phyloP scores from a whole-genome alignment of 2,329 filamentous ascomycete genomes.

The Cordyceps fumosorosea region DNA sequence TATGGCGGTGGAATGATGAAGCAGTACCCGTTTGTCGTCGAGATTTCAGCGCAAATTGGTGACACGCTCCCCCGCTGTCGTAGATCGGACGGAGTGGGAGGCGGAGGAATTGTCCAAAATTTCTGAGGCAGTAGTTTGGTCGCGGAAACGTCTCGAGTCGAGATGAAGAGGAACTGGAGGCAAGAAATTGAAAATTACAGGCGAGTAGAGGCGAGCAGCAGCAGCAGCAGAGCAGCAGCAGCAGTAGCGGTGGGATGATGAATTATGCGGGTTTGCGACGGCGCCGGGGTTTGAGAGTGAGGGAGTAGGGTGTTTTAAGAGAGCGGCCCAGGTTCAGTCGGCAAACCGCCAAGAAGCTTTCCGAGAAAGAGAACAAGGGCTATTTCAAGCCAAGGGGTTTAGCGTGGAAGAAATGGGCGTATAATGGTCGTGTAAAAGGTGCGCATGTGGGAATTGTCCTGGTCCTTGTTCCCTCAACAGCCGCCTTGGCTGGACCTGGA shows the following conservation, averaged over 20 bases:
- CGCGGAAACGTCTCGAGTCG: neutral
- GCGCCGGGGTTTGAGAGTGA: conserved; percentile 4
- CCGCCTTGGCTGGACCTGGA: no score
- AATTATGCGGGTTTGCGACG: neutral
- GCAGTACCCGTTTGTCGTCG: neutral
- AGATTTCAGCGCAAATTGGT: neutral
- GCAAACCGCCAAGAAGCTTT: no score
- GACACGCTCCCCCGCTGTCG: no score
- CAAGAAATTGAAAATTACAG: no score
- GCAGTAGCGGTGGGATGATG: neutral
- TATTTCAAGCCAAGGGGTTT: no score
- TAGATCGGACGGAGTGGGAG: neutral
- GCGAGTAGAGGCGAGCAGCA: neutral
- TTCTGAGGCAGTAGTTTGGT: neutral
- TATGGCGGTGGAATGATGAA: no score
- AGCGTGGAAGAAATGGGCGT: no score
- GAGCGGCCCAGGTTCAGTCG: no score
- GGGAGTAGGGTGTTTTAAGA: conserved; percentile 8
- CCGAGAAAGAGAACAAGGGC: no score
- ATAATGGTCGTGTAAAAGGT: no score
- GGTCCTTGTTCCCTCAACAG: no score
- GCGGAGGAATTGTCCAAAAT: neutral
- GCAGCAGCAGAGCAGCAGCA: neutral
- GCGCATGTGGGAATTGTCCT: no score
- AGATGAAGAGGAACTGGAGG: neutral